Percentiles rank a stretch among this genome's conserved stretches.
phyloP scores from a whole-genome alignment of 2,329 filamentous ascomycete species.

The Truncatella angustata region DNA sequence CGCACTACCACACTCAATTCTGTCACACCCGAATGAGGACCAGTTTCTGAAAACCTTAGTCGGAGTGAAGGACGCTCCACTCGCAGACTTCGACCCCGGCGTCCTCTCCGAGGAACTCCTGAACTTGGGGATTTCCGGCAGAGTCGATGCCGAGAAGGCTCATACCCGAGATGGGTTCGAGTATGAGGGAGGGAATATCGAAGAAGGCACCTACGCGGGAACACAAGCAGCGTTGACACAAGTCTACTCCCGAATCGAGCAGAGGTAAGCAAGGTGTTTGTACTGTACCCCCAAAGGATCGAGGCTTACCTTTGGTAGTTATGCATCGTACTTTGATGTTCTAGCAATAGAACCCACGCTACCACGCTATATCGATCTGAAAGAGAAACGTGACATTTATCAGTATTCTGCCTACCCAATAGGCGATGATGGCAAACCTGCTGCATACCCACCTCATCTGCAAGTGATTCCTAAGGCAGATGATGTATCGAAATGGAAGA shows the following conservation, averaged over 20 bases:
- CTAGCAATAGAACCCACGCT: slow-evolving; percentile 31
- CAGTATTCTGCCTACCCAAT: slow-evolving; percentile 25
- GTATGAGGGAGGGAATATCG: slow-evolving; percentile 27
- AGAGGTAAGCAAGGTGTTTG: slow-evolving; percentile 21
- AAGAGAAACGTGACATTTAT: slow-evolving; percentile 29
- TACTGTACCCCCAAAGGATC: not conserved
- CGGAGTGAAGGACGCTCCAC: slow-evolving; percentile 22
- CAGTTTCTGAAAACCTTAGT: slow-evolving; percentile 3
- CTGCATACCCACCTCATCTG: slow-evolving; percentile 30
- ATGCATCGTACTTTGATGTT: slow-evolving; percentile 32
- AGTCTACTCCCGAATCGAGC: slow-evolving; percentile 32
- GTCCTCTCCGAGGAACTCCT: slow-evolving; percentile 32
- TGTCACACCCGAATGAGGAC: slow-evolving; percentile 7
- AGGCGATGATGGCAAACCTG: slow-evolving; percentile 21
- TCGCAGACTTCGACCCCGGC: slow-evolving; percentile 32
- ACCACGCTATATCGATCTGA: slow-evolving; percentile 27
- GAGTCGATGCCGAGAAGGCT: not conserved
- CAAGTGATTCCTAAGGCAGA: slow-evolving; percentile 26
- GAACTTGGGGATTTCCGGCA: slow-evolving; percentile 24
- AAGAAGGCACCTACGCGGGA: slow-evolving; percentile 29
- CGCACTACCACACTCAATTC: no score
- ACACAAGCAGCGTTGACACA: slow-evolving; percentile 33
- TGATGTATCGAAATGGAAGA: slow-evolving; percentile 20
- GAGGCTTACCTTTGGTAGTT: slow-evolving; percentile 18
- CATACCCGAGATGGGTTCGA: slow-evolving; percentile 12